Conservation (phyloP, 2,329 filamentous ascomycete species). For the Penicillium psychrosexuale region DNA sequence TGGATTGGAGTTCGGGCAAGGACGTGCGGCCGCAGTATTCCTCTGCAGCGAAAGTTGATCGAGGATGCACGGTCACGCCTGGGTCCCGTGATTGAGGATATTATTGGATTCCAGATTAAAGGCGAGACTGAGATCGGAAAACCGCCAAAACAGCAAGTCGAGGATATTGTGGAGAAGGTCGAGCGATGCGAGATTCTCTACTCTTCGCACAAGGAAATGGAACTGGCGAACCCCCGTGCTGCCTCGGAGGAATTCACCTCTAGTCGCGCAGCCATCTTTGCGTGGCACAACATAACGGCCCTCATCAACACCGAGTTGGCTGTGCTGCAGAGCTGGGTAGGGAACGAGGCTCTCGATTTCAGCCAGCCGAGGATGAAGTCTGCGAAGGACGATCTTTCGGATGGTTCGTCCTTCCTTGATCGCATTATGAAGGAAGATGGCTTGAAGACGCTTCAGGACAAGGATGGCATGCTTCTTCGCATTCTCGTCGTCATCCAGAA, state of each 20-base stretch:
- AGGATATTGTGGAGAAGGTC: conserved; percentile 84
- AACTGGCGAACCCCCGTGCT: conserved; percentile 70
- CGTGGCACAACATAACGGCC: conserved; percentile 96
- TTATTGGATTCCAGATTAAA: conserved; percentile 90
- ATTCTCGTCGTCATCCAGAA: conserved; percentile 87
- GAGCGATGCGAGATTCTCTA: conserved; percentile 85
- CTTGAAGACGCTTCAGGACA: conserved; percentile 81
- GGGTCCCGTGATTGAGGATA: conserved; percentile 75
- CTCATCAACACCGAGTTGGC: conserved; percentile 92
- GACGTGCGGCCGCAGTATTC: conserved; percentile 75
- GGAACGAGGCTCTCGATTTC: conserved; percentile 93
- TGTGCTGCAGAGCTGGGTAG: conserved; percentile 93
- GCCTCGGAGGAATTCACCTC: conserved; percentile 74
- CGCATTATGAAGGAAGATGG: conserved; percentile 94
- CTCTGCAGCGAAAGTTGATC: conserved; percentile 80
- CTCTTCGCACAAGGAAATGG: conserved; percentile 72
- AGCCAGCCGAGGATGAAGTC: conserved; percentile 68
- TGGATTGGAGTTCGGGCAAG: conserved; percentile 87
- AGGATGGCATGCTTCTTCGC: conserved; percentile 76
- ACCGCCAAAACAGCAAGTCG: conserved; percentile 80
- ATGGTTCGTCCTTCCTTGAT: conserved; percentile 92
- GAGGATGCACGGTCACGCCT: conserved; percentile 76
- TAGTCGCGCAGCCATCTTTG: conserved; percentile 82
- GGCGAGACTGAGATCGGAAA: conserved; percentile 90
- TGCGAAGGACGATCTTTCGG: conserved; percentile 68